phyloP scores from a whole-genome alignment of 2,329 filamentous ascomycete species.

The Trichophyton mentagrophytes region DNA sequence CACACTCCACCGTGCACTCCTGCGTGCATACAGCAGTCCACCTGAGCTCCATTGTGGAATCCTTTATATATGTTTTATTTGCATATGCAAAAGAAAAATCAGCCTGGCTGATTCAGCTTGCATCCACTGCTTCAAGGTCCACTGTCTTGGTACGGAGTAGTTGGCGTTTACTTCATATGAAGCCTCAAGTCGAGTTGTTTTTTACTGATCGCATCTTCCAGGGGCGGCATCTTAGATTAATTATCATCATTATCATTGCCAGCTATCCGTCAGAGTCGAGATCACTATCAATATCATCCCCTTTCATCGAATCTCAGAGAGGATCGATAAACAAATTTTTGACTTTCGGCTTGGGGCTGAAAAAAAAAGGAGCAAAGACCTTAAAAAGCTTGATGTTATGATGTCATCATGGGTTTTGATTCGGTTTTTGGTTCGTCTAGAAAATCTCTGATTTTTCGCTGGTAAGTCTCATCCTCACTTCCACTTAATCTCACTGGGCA shows the following conservation, averaged over 20 bases:
- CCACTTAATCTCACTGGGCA: neutral
- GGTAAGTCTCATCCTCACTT: neutral
- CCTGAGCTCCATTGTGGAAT: neutral
- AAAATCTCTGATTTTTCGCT: neutral
- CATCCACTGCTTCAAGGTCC: neutral
- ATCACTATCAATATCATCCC: neutral
- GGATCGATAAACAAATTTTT: neutral
- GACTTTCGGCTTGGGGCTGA: neutral
- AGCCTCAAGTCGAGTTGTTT: too few species aligned
- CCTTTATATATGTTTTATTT: neutral
- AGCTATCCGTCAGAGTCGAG: neutral
- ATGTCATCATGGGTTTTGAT: neutral
- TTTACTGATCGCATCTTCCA: too few species aligned
- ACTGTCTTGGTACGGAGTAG: neutral
- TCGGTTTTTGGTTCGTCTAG: neutral
- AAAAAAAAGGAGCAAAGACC: neutral
- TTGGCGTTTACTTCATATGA: too few species aligned
- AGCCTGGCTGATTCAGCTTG: neutral
- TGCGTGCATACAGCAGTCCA: neutral
- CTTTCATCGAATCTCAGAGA: neutral
- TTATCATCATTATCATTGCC: neutral
- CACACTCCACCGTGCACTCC: neutral
- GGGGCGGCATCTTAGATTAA: too few species aligned
- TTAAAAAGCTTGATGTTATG: neutral
- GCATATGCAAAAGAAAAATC: neutral